A percentile compares a stretch with the other conserved stretches of the same genome.
Conservation (phyloP, 1,139 yeast genomes). For the Protomyces lactucae-debilis region DNA sequence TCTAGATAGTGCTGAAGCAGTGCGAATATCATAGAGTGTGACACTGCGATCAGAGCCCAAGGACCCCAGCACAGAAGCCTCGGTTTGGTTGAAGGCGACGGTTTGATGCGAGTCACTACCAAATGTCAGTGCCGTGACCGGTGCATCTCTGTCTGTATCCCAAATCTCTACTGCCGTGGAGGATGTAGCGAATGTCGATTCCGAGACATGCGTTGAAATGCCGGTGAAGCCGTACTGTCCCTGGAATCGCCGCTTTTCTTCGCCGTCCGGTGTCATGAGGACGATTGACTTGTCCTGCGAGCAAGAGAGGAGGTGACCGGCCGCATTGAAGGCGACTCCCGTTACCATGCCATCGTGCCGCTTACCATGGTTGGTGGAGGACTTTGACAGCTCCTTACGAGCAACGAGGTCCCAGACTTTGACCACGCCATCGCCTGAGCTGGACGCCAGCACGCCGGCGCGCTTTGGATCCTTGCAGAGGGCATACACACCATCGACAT, state of each 20-base stretch:
- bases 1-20: slow-evolving; percentile 90
- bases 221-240: slow-evolving; percentile 84
- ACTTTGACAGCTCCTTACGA: slow-evolving; percentile 51
- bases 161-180: slow-evolving; percentile 85
- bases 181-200: slow-evolving; percentile 78
- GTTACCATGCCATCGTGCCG: slow-evolving; percentile 91
- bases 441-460: slow-evolving; percentile 76
- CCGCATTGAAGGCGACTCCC: slow-evolving; percentile 77
- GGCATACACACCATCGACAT: slow-evolving; percentile 89
- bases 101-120: slow-evolving; percentile 86
- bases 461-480: slow-evolving; percentile 72
- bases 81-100: slow-evolving; percentile 85
- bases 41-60: slow-evolving; percentile 90
- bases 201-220: slow-evolving; percentile 76
- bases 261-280: slow-evolving; percentile 53
- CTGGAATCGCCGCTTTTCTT: slow-evolving; percentile 60
- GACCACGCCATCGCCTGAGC: slow-evolving; percentile 90
- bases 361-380: slow-evolving; percentile 55
- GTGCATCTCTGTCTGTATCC: slow-evolving; percentile 77
- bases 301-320: slow-evolving; percentile 67
- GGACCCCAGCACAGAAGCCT: slow-evolving; percentile 81
- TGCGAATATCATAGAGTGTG: slow-evolving; percentile 83
- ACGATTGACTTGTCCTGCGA: slow-evolving; percentile 88
- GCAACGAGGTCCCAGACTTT: slow-evolving; percentile 86
- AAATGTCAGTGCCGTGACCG: slow-evolving; percentile 79